These are phyloP conservation scores for Arthrocladium fulminans DNA, from an alignment of 2,329 filamentous ascomycete genomes.

Conservation along the genomic window DNA sequence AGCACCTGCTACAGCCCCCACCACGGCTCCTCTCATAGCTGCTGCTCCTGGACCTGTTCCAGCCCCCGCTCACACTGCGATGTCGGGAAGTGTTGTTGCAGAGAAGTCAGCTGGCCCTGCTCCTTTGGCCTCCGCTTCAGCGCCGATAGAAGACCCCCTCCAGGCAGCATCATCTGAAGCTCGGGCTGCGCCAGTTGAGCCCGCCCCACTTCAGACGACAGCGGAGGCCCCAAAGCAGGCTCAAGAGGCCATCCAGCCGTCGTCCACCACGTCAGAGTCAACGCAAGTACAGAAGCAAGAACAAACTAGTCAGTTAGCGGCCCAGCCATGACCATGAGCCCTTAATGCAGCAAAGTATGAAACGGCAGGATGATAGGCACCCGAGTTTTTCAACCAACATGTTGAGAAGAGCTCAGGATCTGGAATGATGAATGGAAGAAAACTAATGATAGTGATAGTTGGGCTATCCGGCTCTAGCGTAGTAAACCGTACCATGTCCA, in stretches of 20 bases:
- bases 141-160: not conserved
- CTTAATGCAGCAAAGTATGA: not conserved
- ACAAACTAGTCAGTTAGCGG: not conserved
- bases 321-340: not conserved
- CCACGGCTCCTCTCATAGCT: not conserved
- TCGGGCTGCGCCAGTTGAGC: no score
- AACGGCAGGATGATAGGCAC: not conserved
- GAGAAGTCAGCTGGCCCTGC: not conserved
- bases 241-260: not conserved
- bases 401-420: not conserved
- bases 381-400: no score
- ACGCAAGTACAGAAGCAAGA: not conserved
- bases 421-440: no score
- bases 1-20: not conserved
- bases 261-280: not conserved
- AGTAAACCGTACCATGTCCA: not conserved
- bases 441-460: not conserved
- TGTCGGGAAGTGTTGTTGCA: not conserved
- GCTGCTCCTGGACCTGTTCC: constrained; percentile 2
- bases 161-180: no score
- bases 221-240: not conserved
- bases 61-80: not conserved
- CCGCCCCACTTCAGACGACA: not conserved
- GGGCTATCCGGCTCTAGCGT: not conserved
- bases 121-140: not conserved